These are phyloP conservation scores for Botryotinia calthae DNA, from an alignment of 2,329 filamentous ascomycete species.

Conservation along the genomic window DNA sequence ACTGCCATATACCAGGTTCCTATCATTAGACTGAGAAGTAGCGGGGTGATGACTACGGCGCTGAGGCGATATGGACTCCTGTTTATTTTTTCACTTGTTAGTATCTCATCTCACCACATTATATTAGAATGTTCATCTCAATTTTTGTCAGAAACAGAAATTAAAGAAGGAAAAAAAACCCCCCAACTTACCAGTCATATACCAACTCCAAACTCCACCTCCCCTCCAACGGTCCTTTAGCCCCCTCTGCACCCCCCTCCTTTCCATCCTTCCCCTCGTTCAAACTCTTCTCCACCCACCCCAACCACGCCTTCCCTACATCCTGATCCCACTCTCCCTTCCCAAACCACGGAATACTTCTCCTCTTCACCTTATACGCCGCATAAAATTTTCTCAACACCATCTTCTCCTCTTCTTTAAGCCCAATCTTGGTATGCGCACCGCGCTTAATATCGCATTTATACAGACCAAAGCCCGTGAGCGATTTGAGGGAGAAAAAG, in stretches of 20 bases:
- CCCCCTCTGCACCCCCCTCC: not conserved
- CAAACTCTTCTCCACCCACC: not conserved
- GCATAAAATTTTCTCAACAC: slow-evolving; percentile 1
- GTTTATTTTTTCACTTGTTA: slow-evolving; percentile 23
- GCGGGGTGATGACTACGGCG: slow-evolving; percentile 25
- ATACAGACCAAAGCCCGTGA: not conserved
- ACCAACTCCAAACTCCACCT: slow-evolving; percentile 14
- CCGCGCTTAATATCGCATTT: slow-evolving; percentile 4
- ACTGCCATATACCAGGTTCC: slow-evolving; percentile 30
- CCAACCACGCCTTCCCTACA: not conserved
- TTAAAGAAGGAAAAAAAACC: not conserved
- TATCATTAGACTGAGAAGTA: slow-evolving; percentile 26
- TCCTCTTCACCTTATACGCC: not conserved
- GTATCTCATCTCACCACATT: slow-evolving; percentile 13
- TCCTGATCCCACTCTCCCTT: slow-evolving; percentile 9
- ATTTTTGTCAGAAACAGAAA: not conserved
- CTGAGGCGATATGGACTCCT: slow-evolving; percentile 31
- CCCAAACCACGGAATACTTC: not conserved
- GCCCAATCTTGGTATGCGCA: not conserved
- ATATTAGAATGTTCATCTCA: too few relatives aligned
- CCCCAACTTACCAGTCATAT: slow-evolving; percentile 10
- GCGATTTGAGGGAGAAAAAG: not conserved
- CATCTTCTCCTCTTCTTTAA: not conserved
- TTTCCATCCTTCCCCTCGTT: not conserved
- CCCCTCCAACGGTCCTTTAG: slow-evolving; percentile 4